Conservation (phyloP, 495 filamentous ascomycete genomes). For the Penicillium maclennaniae region DNA sequence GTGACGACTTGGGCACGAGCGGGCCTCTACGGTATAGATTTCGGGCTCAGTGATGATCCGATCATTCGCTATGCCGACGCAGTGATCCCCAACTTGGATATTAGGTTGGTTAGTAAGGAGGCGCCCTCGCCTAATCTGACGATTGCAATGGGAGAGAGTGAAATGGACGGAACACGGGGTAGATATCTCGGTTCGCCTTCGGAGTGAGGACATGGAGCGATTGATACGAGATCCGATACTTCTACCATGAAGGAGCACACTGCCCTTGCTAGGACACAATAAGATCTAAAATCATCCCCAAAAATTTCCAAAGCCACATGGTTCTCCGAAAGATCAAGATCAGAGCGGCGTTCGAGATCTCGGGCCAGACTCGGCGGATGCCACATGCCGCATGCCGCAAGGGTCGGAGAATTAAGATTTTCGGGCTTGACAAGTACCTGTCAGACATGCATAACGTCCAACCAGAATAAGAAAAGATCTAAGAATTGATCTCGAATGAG, state of each 20-base stretch:
- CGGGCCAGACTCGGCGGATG: conserved; percentile 11
- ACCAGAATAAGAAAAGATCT: too few relatives aligned
- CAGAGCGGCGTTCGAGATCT: neutral
- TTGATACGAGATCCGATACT: conserved; percentile 18
- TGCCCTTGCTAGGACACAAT: too few relatives aligned
- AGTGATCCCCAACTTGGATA: conserved; percentile 24
- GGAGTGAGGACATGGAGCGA: conserved; percentile 23
- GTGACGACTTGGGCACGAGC: conserved; percentile 30
- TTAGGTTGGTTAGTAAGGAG: conserved; percentile 25
- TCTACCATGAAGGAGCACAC: conserved; percentile 5
- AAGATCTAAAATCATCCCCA: too few relatives aligned
- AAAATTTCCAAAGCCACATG: neutral
- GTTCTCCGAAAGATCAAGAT: neutral
- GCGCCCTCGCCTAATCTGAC: conserved; percentile 16
- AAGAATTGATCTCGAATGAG: too few relatives aligned
- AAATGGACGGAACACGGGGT: conserved; percentile 22
- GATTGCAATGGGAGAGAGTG: neutral
- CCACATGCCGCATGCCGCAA: conserved; percentile 13
- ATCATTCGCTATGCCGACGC: conserved; percentile 24
- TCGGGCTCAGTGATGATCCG: conserved; percentile 11
- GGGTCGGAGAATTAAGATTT: too few relatives aligned
- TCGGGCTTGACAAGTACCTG: neutral
- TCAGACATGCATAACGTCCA: neutral
- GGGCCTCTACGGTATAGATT: conserved; percentile 28
- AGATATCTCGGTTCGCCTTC: conserved; percentile 26